Base-by-base conservation (phyloP, 2,329 filamentous ascomycete genomes). In the Karstenula rhodostoma region DNA sequence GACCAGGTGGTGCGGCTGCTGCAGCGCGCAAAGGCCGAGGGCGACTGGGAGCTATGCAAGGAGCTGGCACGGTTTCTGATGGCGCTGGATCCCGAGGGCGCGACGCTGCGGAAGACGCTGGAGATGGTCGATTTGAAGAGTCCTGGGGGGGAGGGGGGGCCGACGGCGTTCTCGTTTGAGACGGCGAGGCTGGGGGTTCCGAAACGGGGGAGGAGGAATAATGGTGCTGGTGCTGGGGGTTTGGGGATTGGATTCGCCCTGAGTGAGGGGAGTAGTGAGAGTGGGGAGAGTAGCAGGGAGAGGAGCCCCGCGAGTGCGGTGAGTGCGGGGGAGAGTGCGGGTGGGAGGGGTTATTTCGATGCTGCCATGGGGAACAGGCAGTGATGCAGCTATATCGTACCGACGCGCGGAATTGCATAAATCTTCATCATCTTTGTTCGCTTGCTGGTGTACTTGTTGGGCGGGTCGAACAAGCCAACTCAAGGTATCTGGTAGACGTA, bases 21-120 rank as follows among this genome's bases (percentile, higher is more conserved):
- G 59, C 88, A 87, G 33, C 84, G 91, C 51, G 95, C 94, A 0
- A 94, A 94, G 70, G 84, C 88, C 33, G 93, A 94, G 76, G 88
- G 89, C 51, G 94, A 98, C 73, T 99, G 94, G 93, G 94, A 98
- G 69, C 81, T 99, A 29, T 98, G 95, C 80, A 95, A 93, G 70
- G 95, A 99, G 77, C 84, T 99, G 29, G 94, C 95, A 12, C 85
- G 94, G n/a, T 99, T 99, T 78, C 81, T 99, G 58, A 93, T 96
- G 49, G 94, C 94, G 5, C 88, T 99, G 70, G 95, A 99, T 73
- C 89, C 92, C 66, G 91, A 89, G 15, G 95, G 95, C 0, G 88
- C 90, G 66, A 94, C 92, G 47, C 82, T 99, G 51, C 83, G 87
- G 56, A 87, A 90, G 68, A 91, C 90, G 2, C 84, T 96, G 77